A percentile compares a stretch with the other conserved stretches of the same genome.
Conservation (phyloP, 495 filamentous ascomycete genomes). For the Amniculicola lignicola region DNA sequence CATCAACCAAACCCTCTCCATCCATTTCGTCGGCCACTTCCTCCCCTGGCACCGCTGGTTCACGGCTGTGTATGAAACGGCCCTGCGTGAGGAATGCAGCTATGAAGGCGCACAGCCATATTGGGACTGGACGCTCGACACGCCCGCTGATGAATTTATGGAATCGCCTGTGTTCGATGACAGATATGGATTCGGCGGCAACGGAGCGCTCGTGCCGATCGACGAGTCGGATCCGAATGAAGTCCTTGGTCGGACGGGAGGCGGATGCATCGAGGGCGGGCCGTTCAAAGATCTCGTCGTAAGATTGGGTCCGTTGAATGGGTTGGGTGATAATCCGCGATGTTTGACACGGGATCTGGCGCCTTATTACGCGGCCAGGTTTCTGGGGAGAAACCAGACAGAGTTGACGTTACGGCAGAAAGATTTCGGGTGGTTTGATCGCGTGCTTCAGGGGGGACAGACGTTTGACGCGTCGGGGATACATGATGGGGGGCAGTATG, state of each 20-base stretch:
- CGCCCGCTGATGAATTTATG: conserved; percentile 41
- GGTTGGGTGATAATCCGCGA: conserved; percentile 27
- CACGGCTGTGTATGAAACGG: conserved; percentile 37
- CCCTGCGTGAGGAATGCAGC: conserved; percentile 40
- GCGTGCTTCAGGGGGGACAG: conserved; percentile 36
- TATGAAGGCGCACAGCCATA: conserved; percentile 46
- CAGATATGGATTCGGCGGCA: conserved; percentile 46
- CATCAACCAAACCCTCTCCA: conserved; percentile 34
- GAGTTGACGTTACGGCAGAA: no score
- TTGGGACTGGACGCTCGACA: conserved; percentile 49
- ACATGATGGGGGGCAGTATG: conserved; percentile 45
- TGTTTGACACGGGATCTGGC: conserved; percentile 12
- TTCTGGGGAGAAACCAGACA: no score
- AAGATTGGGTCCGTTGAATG: conserved; percentile 34
- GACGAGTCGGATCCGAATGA: no score
- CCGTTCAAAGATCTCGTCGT: conserved; percentile 43
- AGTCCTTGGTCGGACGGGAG: no score
- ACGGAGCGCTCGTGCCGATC: no score
- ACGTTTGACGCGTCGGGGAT: conserved; percentile 44
- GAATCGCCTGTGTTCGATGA: conserved; percentile 40
- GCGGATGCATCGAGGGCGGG: conserved; percentile 44
- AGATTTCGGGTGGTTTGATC: no score
- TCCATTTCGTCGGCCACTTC: conserved; percentile 43
- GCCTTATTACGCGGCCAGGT: no score
- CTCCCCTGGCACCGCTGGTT: conserved; percentile 41